phyloP scores from a whole-genome alignment of 2,329 filamentous ascomycete genomes.

The Eutypella sp. region DNA sequence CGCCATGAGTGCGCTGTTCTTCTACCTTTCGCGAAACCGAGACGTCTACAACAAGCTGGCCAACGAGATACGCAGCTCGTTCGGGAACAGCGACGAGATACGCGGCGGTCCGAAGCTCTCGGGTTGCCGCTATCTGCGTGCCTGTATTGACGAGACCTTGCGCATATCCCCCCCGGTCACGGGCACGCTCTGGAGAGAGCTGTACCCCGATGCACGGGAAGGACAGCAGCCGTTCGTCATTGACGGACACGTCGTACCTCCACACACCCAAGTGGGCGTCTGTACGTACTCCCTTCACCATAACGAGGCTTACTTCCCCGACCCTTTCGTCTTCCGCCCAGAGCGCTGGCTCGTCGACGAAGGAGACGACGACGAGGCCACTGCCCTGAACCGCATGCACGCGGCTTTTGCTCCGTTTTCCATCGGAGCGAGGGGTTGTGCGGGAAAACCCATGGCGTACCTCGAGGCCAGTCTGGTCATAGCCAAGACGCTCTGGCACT shows the following conservation, averaged over 20 bases:
- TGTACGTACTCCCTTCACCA: constrained; percentile 4
- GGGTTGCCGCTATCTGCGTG: not conserved
- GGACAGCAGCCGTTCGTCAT: not conserved
- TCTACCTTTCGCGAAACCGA: not conserved
- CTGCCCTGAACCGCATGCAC: not conserved
- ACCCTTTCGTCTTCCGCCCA: not conserved
- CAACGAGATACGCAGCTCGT: not conserved
- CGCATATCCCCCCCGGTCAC: not conserved
- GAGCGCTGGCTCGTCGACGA: not conserved
- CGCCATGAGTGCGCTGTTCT: not conserved
- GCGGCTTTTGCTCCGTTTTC: constrained; percentile 3
- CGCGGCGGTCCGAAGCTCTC: not conserved
- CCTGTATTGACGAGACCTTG: not conserved
- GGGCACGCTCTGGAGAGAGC: not conserved
- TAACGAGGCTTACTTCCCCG: constrained; percentile 3
- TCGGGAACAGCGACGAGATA: not conserved
- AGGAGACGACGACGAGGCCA: not conserved
- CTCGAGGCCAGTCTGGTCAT: constrained; percentile 3
- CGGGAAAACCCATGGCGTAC: constrained; percentile 5
- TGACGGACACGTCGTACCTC: constrained; percentile 1
- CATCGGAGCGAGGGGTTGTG: not conserved
- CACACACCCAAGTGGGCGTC: constrained; percentile 2
- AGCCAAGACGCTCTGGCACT: constrained; percentile 5
- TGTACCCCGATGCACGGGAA: constrained; percentile 1
- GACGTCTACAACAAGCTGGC: not conserved